Evolutionary conservation across 164 flowering plant species (phyloP).

Genomic region (Umbilicus rupestris): DNA sequence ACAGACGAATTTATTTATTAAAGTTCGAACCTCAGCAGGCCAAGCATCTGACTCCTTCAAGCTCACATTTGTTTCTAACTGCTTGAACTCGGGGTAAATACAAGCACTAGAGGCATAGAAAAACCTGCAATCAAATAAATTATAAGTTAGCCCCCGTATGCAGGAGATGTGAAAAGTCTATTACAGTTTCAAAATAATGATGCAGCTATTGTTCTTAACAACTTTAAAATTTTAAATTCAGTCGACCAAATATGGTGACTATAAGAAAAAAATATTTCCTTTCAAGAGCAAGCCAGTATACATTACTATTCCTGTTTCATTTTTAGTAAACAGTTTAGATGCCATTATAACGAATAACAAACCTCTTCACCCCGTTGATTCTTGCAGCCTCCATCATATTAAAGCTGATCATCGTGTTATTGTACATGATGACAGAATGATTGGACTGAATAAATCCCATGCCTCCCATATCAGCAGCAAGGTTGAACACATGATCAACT

Average conservation of each 20-base stretch:
- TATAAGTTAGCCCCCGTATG: not conserved
- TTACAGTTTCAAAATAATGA: not conserved
- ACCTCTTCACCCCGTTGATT: constrained; percentile 91
- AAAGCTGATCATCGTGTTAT: constrained; percentile 98
- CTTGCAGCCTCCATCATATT: constrained; percentile 95
- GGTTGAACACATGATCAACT: constrained; percentile 92
- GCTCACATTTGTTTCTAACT: constrained; percentile 97
- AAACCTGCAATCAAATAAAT: constrained; percentile 37
- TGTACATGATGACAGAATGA: constrained; percentile 95
- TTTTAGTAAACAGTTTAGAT: not conserved
- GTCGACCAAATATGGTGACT: not conserved
- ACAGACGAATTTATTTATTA: not conserved
- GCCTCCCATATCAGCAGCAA: constrained; percentile 99
- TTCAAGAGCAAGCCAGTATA: not conserved
- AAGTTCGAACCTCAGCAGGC: constrained; percentile 87
- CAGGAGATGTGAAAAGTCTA: not conserved
- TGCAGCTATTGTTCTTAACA: not conserved
- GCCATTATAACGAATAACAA: not conserved
- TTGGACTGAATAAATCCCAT: constrained; percentile 99
- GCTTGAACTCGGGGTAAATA: constrained; percentile 97
- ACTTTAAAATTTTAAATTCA: not conserved
- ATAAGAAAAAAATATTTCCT: not conserved
- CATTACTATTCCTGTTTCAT: no score
- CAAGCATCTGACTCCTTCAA: constrained; percentile 98
- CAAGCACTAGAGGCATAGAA: constrained; percentile 99